Base-by-base conservation (phyloP, 345 rosid species). In the Populus nigra region DNA sequence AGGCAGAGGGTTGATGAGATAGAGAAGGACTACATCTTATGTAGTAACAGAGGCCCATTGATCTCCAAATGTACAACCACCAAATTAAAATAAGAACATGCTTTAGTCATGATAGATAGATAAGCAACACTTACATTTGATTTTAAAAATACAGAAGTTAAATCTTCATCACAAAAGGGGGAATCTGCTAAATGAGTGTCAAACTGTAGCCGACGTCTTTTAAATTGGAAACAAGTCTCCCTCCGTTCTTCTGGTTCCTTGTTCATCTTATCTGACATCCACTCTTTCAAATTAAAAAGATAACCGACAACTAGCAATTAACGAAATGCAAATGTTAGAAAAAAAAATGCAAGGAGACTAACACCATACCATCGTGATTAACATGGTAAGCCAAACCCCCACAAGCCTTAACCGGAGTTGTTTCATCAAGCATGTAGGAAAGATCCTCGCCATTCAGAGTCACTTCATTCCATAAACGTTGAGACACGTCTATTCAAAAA, bases 161-260 rank as follows among this genome's bases (percentile, higher is more conserved):
- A 77, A 75, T 92, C 97, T 69, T 92, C 87, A 78, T 90, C 77
- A 80, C 90, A 85, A 81, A 85, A 80, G 65, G 88, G 78, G 35
- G 88, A 83, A 76, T 90, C 94, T 35, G 29, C 65, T 45, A 78
- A 78, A 67, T 88, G 86, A 82, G 82, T 76, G 69, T 93, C 97
- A 74, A 94, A 96, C 10, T 89, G 97, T 79, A 96, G 84, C 96
- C 97, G 91, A 17, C 98, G 97, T 87, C 99, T 87, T 85, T 96
- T 96, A 65, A 87, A 59, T 79, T 89, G 93, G 9, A 85, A 87
- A 72, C 80, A 82, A 63, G 88, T 78, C 82, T 87, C 95, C 81
- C 79, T 85, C 13, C 25, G 73, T 74, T 81, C 91, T 77, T 82
- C 91, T 55, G 82, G 76, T 65, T 88, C 91, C 87, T 87, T 90